Conservation (phyloP, 495 filamentous ascomycete genomes). For the Aspergillus leporis region DNA sequence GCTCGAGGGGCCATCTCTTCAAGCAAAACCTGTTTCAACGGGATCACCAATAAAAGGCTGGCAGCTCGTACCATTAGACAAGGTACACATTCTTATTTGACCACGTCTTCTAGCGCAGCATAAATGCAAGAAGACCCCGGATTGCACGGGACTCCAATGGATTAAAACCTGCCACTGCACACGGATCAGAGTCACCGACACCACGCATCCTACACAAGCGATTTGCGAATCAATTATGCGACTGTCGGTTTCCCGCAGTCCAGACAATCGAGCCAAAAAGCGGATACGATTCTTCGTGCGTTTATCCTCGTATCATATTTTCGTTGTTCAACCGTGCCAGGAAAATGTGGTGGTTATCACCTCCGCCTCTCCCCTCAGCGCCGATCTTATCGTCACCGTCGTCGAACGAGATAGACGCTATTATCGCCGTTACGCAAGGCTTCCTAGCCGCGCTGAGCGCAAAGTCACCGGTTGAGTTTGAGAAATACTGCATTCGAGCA, state of each 20-base stretch:
- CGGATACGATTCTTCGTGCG: not conserved
- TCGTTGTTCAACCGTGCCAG: not conserved
- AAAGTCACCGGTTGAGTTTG: slow-evolving; percentile 37
- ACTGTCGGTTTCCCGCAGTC: not conserved
- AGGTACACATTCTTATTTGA: not conserved
- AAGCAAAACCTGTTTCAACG: not conserved
- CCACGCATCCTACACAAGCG: not conserved
- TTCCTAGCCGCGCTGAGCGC: slow-evolving; percentile 35
- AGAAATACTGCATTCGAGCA: slow-evolving; percentile 39
- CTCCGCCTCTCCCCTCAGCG: slow-evolving; percentile 4
- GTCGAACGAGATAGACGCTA: slow-evolving; percentile 30
- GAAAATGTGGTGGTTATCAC: slow-evolving; percentile 27
- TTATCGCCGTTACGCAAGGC: slow-evolving; percentile 34
- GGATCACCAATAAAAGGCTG: not conserved
- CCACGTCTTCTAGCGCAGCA: not conserved
- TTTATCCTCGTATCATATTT: not conserved
- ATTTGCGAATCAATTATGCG: not conserved
- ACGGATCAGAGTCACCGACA: not conserved
- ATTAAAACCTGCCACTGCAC: not conserved
- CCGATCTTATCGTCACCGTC: not conserved
- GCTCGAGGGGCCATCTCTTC: not conserved
- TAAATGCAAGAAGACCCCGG: not conserved
- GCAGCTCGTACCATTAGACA: not conserved
- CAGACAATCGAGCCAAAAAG: not conserved
- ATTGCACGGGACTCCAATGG: not conserved